Base-by-base conservation (phyloP, 2,329 filamentous ascomycete species). In the Phoma sp. region DNA sequence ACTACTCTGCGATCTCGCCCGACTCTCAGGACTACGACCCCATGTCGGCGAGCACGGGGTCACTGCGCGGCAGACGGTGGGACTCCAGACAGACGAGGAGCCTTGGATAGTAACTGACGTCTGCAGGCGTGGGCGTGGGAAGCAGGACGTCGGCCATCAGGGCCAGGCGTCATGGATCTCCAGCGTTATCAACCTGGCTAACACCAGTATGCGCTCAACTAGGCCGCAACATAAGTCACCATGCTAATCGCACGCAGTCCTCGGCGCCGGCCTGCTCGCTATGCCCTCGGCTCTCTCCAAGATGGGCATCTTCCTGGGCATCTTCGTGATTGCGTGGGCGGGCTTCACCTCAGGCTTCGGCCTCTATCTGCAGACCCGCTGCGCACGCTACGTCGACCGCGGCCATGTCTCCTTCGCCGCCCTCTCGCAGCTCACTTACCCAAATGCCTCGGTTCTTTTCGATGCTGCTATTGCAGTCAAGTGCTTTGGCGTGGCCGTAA, bases 401-500 rank as follows among this genome's bases (percentile, higher is more conserved):
- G 95, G 95, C 37, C 85, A 86, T 4, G 86, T 93, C 0, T 96
- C 92, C 32, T 99, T 99, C 79, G 97, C 97, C 71, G 92, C 93
- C n/a, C 81, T 99, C 13, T 96, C 92, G 11, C 93, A 99, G 74
- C 86, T 99, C 59, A 98, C 95, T 4, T 99, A 98, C 68, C 95
- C 95, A 1, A 96, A 96, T 73, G 92, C 93, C 2, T 91, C 95
- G 7, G 91, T 99, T 41, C 82, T 98, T 40, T 99, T 99, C 74
- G 95, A 99, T 77, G 88, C 89, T 6, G 95, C 95, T 5, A 99
- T 99, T 71, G 92, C 93, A 10, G 87, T 99, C 70, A 99, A 99
- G 75, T 99, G 95, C 76, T 99, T 99, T 72, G 95, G 95, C 33
- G 95, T 99, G 8, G 95, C 90, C 22, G 91, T 98, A 55, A 97